Conservation (phyloP, 2,329 filamentous ascomycete species). For the Fusarium liriodendri region DNA sequence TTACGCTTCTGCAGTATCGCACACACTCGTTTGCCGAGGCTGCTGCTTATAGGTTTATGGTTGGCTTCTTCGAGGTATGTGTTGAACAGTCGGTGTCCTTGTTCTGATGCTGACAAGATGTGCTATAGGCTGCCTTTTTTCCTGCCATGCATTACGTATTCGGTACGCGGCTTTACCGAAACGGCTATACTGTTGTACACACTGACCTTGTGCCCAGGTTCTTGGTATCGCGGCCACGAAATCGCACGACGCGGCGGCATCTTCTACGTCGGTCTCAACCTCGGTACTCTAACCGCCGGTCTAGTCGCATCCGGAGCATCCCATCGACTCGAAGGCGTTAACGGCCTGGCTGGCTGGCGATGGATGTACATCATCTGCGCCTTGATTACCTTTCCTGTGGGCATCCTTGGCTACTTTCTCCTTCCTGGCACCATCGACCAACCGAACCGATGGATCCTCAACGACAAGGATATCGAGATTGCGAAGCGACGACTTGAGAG, state of each 20-base stretch:
- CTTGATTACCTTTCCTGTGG: slow-evolving; percentile 65
- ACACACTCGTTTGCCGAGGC: slow-evolving; percentile 60
- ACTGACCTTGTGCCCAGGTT: slow-evolving; percentile 43
- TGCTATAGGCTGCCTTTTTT: neutral
- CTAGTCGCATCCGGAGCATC: slow-evolving; percentile 58
- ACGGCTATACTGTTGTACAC: rapidly evolving
- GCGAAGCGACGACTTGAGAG: slow-evolving; percentile 57
- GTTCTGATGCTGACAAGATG: neutral
- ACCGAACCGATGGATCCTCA: slow-evolving; percentile 60
- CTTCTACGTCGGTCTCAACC: slow-evolving; percentile 60
- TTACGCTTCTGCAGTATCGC: slow-evolving; percentile 66
- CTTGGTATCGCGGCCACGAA: slow-evolving; percentile 62
- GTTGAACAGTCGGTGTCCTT: too few species aligned
- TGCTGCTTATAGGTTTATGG: slow-evolving; percentile 63
- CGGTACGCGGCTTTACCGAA: neutral
- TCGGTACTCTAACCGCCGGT: slow-evolving; percentile 63
- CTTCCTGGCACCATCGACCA: slow-evolving; percentile 59
- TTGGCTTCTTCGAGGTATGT: slow-evolving; percentile 60
- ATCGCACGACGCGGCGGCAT: slow-evolving; percentile 60
- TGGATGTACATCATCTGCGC: slow-evolving; percentile 68
- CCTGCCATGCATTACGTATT: neutral
- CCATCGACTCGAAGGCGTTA: slow-evolving; percentile 35
- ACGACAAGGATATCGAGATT: slow-evolving; percentile 57
- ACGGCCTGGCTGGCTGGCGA: slow-evolving; percentile 59
- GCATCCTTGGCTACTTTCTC: slow-evolving; percentile 61